Percentiles rank a stretch among this genome's conserved stretches.
phyloP scores from a whole-genome alignment of 179 eudicot species.

The Beta corolliflora region DNA sequence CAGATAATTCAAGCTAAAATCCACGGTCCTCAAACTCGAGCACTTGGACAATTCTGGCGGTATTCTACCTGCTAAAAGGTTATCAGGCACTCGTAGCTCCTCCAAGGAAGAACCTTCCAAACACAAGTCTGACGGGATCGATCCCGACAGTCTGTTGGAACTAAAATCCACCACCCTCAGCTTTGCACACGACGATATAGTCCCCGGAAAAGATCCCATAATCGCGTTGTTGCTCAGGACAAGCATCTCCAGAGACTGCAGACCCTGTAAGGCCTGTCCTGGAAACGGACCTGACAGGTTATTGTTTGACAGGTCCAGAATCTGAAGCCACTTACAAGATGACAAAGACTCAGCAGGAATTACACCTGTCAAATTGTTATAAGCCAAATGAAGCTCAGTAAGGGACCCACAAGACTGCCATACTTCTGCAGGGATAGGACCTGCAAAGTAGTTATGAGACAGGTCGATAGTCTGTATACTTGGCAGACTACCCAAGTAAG shows the following conservation, averaged over 20 bases:
- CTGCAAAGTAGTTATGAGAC: slow-evolving; percentile 68
- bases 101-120: slow-evolving; percentile 59
- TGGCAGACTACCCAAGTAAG: slow-evolving; percentile 41
- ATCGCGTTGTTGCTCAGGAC: slow-evolving; percentile 64
- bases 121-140: slow-evolving; percentile 72
- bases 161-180: slow-evolving; percentile 73
- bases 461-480: slow-evolving; percentile 66
- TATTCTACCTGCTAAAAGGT: slow-evolving; percentile 61
- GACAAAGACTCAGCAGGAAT: slow-evolving; percentile 65
- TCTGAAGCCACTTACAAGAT: slow-evolving; percentile 66
- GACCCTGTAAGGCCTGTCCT: slow-evolving; percentile 44
- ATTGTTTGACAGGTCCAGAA: slow-evolving; percentile 72
- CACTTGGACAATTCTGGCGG: slow-evolving; percentile 71
- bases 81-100: slow-evolving; percentile 85
- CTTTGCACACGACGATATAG: slow-evolving; percentile 61
- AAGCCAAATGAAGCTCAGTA: slow-evolving; percentile 54
- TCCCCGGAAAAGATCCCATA: slow-evolving; percentile 65
- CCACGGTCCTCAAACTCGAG: slow-evolving; percentile 58
- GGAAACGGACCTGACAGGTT: slow-evolving; percentile 74
- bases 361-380: slow-evolving; percentile 69
- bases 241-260: slow-evolving; percentile 64
- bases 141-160: slow-evolving; percentile 74
- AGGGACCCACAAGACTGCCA: slow-evolving; percentile 71
- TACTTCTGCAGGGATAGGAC: slow-evolving; percentile 64
- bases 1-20: slow-evolving; percentile 82